These are phyloP conservation scores for Lentinula boryana DNA, from an alignment of 768 basidiomycete genomes.

Conservation along the genomic window DNA sequence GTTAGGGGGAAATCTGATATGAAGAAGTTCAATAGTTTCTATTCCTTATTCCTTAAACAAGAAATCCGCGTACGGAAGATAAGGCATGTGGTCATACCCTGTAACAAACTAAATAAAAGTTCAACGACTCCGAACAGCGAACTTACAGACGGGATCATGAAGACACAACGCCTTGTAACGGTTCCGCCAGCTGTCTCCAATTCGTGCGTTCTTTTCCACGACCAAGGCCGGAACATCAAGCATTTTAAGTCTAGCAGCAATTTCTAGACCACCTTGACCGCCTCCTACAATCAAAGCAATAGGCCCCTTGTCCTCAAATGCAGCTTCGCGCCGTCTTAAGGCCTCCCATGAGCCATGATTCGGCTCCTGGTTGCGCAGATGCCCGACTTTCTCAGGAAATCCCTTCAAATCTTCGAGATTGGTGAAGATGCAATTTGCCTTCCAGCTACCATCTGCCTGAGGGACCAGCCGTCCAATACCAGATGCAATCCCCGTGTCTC, in stretches of 20 bases:
- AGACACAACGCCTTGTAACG: slow-evolving; percentile 54
- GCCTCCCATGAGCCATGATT: slow-evolving; percentile 47
- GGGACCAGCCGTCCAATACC: slow-evolving; percentile 55
- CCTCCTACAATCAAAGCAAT: slow-evolving; percentile 51
- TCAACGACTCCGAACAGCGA: slow-evolving; percentile 2
- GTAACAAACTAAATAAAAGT: background rate
- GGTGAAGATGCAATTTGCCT: slow-evolving; percentile 48
- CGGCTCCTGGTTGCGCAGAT: slow-evolving; percentile 28
- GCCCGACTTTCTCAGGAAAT: slow-evolving; percentile 35
- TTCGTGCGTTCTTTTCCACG: slow-evolving; percentile 45
- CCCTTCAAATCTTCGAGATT: slow-evolving; percentile 41
- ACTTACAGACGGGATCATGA: slow-evolving; percentile 44
- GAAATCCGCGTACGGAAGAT: slow-evolving; percentile 34
- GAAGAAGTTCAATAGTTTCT: background rate
- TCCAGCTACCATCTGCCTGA: slow-evolving; percentile 37
- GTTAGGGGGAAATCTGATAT: slow-evolving; percentile 45
- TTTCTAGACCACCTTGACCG: slow-evolving; percentile 51
- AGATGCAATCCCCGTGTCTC: slow-evolving; percentile 37
- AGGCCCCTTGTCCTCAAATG: slow-evolving; percentile 43
- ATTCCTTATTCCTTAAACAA: background rate
- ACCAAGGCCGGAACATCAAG: slow-evolving; percentile 43
- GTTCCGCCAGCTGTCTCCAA: slow-evolving; percentile 57
- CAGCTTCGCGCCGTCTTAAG: slow-evolving; percentile 28
- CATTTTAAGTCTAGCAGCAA: slow-evolving; percentile 49
- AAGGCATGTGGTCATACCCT: slow-evolving; percentile 54